phyloP scores from a whole-genome alignment of 306 rosid species.

The Vigna mungo region DNA sequence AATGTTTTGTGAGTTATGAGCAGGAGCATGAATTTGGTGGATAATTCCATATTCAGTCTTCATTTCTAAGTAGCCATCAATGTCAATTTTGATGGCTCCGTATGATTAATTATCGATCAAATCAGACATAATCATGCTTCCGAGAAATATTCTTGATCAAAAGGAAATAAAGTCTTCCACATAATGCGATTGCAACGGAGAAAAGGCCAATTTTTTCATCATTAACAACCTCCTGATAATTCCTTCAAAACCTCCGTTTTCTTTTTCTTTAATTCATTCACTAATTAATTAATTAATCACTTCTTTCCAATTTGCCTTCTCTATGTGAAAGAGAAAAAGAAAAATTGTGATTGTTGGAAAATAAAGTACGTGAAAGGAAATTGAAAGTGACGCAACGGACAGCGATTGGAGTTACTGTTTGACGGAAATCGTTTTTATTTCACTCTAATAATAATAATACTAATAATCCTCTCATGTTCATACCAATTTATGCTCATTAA shows the following conservation, averaged over 20 bases:
- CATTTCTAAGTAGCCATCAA: conserved; percentile 51
- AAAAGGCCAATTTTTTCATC: conserved; percentile 43
- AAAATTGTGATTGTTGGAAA: conserved; percentile 18
- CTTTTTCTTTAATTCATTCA: neutral
- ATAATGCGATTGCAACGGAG: conserved; percentile 48
- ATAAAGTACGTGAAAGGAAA: conserved; percentile 26
- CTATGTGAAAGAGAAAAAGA: neutral
- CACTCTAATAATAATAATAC: neutral
- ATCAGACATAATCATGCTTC: conserved; percentile 61
- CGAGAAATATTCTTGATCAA: conserved; percentile 46
- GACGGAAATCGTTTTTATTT: neutral
- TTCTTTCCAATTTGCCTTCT: neutral
- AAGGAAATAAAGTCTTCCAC: conserved; percentile 44
- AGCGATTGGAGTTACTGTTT: conserved; percentile 35
- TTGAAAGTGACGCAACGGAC: conserved; percentile 40
- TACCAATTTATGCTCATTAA: neutral
- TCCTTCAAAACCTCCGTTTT: conserved; percentile 30
- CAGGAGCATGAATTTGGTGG: neutral
- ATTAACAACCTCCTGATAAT: conserved; percentile 38
- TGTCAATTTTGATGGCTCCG: conserved; percentile 57
- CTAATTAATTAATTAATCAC: no score
- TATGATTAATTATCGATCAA: conserved; percentile 52
- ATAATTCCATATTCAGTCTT: conserved; percentile 27
- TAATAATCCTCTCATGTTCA: neutral
- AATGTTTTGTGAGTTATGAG: neutral